Base-by-base conservation (phyloP, 2,329 filamentous ascomycete species). In the Fusarium staphyleae region DNA sequence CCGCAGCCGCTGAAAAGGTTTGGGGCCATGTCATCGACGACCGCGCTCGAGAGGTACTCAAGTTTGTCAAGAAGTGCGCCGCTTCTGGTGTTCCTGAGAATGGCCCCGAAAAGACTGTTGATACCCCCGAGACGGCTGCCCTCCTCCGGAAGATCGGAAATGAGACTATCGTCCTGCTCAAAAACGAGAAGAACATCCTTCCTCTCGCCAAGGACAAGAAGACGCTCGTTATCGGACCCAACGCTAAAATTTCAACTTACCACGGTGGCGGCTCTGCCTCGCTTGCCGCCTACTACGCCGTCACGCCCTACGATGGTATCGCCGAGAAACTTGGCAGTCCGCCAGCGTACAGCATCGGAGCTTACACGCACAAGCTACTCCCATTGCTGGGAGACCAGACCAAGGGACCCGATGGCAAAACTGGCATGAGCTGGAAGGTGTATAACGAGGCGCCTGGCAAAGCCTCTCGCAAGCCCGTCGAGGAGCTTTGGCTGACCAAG, bases 281-380 rank as follows among this genome's bases (percentile, higher is more conserved):
- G 0, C 71, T 85, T 22, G 72, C 73, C 9, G 76, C 81, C 6
- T 89, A 89, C 73, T 86, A 87, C 52, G 87, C 88, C 40, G 80
- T 91, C 15, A 90, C 86, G 0, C 89, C 89, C 2, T 85, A 87
- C 19, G 87, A 89, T 50, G 88, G 88, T 6, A 90, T 92, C 63
- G 81, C 78, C 32, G 77, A 77, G 28, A 82, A 83, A 67, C 73
- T 83, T 1, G 69, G 66, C 10, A 70, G 69, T 1, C 49, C 72
- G 5, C 78, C 80, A 0, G 70, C 68, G 2, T 88, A 84, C 67
- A 77, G 82, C 2, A 80, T 87, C 35, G 87, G 87, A 9, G 82
- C 81, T 32, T 86, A 88, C 68, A 85, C 83, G 1, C 85, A 88
- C 71, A 86, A 85, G 66, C 77, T 86, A 57, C 77, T 88, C 1